Evolutionary conservation across 805 yeast genomes (phyloP), one percentile per base, ranked within the genome.

Genomic region (Wickerhamomyces mucosus): DNA sequence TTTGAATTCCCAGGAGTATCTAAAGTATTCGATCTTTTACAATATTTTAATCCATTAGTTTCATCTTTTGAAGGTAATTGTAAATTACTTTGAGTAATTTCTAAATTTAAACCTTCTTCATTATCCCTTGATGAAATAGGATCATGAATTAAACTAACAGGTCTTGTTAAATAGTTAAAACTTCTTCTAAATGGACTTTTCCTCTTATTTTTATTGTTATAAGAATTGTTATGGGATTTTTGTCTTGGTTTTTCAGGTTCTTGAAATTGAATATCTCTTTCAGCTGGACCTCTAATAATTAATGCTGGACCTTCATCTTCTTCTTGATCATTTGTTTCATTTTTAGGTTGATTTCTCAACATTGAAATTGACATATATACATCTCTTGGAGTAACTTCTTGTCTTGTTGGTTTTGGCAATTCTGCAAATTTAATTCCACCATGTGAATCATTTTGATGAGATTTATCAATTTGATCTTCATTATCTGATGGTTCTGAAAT

Each of bases 291-390:
- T 37, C 69, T 69, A 27, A 86, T 78, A 7, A 78, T 73, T 21
- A 85, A 55, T 1, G 89, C 86, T 5, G 89, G 92, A 0, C 89
- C 94, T 22, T 77, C 73, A 21, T 74, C 78, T 22, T 67, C 72
- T 16, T 65, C 67, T 13, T 53, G 63, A 16, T 55, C 60, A 19
- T 46, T 39, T 5, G 42, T 32, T 5, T 53, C 50, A 16, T 50
- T 54, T n/a, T 56, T 59, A 34, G 65, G 66, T 25, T 65, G 61
- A 32, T 68, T 65, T 42, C 79, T 79, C 59, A 88, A 60, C 78
- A 86, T 75, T 26, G 85, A 76, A 43, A 86, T 79, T 4, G 95
- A 85, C 61, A 78, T 66, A 51, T 66, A 78, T 75, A 86, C 78
- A 48, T 88, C 96, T 29, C 79, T 72, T 2, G 96, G 95, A 21